Evolutionary conservation across 768 basidiomycete genomes (phyloP), one percentile per base, ranked within the genome.

Genomic region (Astraeus odoratus): DNA sequence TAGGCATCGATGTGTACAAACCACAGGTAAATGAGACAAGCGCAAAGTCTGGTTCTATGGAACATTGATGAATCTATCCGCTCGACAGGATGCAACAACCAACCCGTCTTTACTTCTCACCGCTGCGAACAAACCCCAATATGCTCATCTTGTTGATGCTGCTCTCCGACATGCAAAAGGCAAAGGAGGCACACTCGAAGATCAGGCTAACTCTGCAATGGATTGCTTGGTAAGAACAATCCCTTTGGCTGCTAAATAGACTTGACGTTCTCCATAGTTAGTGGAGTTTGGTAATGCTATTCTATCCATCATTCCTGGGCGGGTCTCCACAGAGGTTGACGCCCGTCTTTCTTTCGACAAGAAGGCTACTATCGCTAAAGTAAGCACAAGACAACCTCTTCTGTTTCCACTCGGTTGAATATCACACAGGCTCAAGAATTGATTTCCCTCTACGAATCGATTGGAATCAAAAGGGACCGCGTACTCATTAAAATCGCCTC

Each of bases 401-500:
- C 24, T 18, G 25, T 41, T n/a, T 24, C 24, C n/a, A 12, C 6
- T 5, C 5, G 3, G 37, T n/a, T n/a, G 9, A 19, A 35, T 12
- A 18, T 26, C 26, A 3, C 19, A n/a, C 50, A 80, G 78, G 85
- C 84, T 27, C 81, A 76, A 63, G 76, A 86, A 58, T 78, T 96
- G 58, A 96, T 98, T 56, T 79, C 80, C 22, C 80, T 98, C 46
- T 98, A 98, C 75, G 78, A 92, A 24, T 86, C 86, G 18, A 65
- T 90, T 51, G 94, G 95, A 51, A 80, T 98, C 69, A 71, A 77
- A 58, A 88, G 85, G 69, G 88, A 95, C 43, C 89, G 94, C 48
- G 74, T 98, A 46, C 74, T 98, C 53, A 95, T 98, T 80, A 98
- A 98, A 74, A 95, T 98, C 61, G 95, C 93, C 8, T 94, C 93